Evolutionary conservation across 306 rosid genomes (phyloP).

Genomic region (Pueraria montana): DNA sequence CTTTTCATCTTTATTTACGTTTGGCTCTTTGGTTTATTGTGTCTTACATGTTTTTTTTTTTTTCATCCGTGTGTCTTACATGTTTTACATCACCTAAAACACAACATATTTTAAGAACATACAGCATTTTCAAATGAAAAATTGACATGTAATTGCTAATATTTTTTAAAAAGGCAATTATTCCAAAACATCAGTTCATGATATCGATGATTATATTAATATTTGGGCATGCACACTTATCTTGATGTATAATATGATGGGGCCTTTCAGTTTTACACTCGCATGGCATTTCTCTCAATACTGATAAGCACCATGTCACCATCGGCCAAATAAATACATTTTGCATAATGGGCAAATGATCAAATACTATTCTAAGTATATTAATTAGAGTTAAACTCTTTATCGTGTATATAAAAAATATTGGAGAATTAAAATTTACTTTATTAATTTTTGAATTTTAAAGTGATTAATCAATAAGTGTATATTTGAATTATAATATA

Average conservation of each 20-base stretch:
- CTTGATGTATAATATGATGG: background rate
- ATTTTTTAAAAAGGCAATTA: background rate
- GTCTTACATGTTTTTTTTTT: background rate
- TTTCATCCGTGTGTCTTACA: background rate
- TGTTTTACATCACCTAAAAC: background rate
- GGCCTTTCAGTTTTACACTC: background rate
- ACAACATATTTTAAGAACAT: too few relatives aligned
- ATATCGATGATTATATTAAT: background rate
- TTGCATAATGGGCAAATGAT: background rate
- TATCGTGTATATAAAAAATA: background rate
- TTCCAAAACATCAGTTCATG: background rate
- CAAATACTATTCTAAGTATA: background rate
- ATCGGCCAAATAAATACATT: slow-evolving; percentile 13
- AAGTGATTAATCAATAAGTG: background rate
- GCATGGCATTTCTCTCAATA: slow-evolving; percentile 1
- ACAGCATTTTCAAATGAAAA: background rate
- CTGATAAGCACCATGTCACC: slow-evolving; percentile 51
- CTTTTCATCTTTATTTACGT: background rate
- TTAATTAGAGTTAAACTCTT: background rate
- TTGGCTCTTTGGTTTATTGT: background rate
- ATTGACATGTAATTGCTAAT: background rate
- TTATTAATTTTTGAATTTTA: background rate
- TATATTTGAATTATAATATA: too few relatives aligned
- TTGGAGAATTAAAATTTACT: background rate
- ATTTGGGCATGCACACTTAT: background rate